These are phyloP conservation scores for Schrenkiella parvula DNA, from an alignment of 345 rosid genomes.

Conservation along the genomic window DNA sequence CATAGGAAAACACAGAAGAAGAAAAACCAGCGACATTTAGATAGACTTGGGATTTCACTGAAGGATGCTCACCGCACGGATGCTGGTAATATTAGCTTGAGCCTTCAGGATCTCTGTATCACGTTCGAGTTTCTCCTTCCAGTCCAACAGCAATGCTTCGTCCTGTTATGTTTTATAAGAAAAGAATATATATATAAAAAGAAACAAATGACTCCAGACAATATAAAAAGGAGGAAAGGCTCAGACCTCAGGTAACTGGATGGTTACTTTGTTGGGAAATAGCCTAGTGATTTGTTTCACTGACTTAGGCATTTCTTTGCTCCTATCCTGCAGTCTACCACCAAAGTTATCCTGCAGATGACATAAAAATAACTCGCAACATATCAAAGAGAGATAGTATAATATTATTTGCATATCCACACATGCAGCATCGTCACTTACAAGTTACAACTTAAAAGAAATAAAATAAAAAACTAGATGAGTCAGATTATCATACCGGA, in stretches of 20 bases:
- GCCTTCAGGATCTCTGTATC: conserved; percentile 82
- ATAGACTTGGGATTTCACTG: neutral
- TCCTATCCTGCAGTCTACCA: conserved; percentile 77
- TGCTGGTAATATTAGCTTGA: conserved; percentile 61
- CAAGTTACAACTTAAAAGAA: neutral
- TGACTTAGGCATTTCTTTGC: conserved; percentile 78
- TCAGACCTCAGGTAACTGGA: conserved; percentile 85
- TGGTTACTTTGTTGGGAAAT: conserved; percentile 91
- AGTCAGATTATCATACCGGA: conserved; percentile 49
- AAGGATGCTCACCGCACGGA: conserved; percentile 59
- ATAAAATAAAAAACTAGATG: neutral
- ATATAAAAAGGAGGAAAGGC: neutral
- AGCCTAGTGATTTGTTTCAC: conserved; percentile 83
- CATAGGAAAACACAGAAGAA: neutral
- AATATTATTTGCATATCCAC: neutral
- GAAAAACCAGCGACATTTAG: neutral
- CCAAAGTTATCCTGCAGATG: conserved; percentile 71
- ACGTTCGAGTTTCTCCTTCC: conserved; percentile 92
- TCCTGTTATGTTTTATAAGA: conserved; percentile 49
- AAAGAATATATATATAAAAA: conserved; percentile 5
- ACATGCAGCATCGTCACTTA: neutral
- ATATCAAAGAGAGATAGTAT: neutral
- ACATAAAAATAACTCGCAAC: conserved; percentile 7
- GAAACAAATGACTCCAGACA: neutral
- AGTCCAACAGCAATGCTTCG: conserved; percentile 76